Evolutionary conservation across 106 monocot species (phyloP).

Genomic region (Gastrodia elata): DNA sequence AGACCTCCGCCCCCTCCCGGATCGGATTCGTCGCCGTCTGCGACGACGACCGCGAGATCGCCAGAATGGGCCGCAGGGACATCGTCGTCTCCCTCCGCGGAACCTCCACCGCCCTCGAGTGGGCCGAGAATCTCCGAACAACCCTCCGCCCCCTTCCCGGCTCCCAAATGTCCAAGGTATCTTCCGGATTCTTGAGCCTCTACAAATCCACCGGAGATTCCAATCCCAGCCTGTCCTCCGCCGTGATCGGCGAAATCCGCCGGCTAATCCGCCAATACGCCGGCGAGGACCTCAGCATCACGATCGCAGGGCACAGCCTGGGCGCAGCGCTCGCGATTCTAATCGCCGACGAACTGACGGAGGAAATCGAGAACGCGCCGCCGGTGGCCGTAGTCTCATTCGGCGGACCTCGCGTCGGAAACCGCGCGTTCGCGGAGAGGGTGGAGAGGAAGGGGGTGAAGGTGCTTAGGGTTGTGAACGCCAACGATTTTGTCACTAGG

Average conservation of each 20-base stretch:
- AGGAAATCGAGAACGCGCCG: not conserved
- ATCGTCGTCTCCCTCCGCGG: slow-evolving; percentile 46
- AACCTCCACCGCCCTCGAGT: slow-evolving; percentile 47
- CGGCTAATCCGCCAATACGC: slow-evolving; percentile 35
- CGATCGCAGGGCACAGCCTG: slow-evolving; percentile 43
- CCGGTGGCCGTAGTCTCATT: slow-evolving; percentile 27
- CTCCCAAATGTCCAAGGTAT: slow-evolving; percentile 16
- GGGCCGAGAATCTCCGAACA: slow-evolving; percentile 50
- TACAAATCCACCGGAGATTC: slow-evolving; percentile 9
- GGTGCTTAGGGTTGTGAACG: slow-evolving; percentile 22
- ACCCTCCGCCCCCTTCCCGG: slow-evolving; percentile 20
- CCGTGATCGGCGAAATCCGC: slow-evolving; percentile 21
- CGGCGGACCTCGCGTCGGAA: slow-evolving; percentile 32
- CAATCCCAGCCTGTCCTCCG: slow-evolving; percentile 21
- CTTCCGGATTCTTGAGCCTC: slow-evolving; percentile 36
- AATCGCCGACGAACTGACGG: slow-evolving; percentile 19
- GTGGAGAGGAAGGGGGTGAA: slow-evolving; percentile 15
- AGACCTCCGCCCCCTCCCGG: slow-evolving; percentile 38
- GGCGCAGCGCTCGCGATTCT: slow-evolving; percentile 32
- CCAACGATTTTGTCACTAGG: slow-evolving; percentile 16
- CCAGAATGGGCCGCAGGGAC: slow-evolving; percentile 46
- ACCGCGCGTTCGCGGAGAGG: slow-evolving; percentile 18
- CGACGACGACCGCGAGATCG: slow-evolving; percentile 30
- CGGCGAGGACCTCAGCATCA: slow-evolving; percentile 47
- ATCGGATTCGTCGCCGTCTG: slow-evolving; percentile 60